These are phyloP conservation scores for Cyamopsis tetragonoloba DNA, from an alignment of 306 rosid genomes.

Conservation along the genomic window DNA sequence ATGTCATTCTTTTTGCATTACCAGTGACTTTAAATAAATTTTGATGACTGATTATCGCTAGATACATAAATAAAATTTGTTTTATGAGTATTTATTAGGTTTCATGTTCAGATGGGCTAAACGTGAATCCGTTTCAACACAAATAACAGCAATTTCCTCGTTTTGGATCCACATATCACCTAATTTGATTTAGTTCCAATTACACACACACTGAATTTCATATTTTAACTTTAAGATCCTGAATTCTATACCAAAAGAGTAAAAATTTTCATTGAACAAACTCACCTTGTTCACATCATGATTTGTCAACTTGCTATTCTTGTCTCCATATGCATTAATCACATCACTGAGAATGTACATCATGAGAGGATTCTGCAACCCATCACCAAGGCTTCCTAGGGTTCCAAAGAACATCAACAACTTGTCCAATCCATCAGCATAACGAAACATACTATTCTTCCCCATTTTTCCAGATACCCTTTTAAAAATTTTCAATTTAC, in stretches of 20 bases:
- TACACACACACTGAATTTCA: background rate
- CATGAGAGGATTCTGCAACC: conserved; percentile 73
- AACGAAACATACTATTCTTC: conserved; percentile 56
- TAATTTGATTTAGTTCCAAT: too few species aligned
- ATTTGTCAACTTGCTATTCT: conserved; percentile 29
- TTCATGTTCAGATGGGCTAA: too few species aligned
- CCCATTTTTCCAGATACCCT: conserved; percentile 42
- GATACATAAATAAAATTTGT: background rate
- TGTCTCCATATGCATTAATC: conserved; percentile 64
- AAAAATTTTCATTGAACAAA: background rate
- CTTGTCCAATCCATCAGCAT: conserved; percentile 71
- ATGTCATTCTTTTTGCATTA: too few species aligned
- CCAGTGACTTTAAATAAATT: background rate
- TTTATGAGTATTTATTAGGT: too few species aligned
- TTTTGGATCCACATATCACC: too few species aligned
- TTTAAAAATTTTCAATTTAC: background rate
- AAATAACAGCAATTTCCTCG: too few species aligned
- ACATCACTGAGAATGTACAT: conserved; percentile 82
- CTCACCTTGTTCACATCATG: conserved; percentile 71
- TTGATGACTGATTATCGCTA: background rate
- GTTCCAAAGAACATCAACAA: conserved; percentile 73
- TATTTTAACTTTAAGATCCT: background rate
- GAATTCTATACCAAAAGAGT: background rate
- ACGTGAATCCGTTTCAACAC: too few species aligned
- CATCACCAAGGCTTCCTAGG: conserved; percentile 84